phyloP scores from a whole-genome alignment of 768 basidiomycete species.

The Chalciporus sphaerocephalus region DNA sequence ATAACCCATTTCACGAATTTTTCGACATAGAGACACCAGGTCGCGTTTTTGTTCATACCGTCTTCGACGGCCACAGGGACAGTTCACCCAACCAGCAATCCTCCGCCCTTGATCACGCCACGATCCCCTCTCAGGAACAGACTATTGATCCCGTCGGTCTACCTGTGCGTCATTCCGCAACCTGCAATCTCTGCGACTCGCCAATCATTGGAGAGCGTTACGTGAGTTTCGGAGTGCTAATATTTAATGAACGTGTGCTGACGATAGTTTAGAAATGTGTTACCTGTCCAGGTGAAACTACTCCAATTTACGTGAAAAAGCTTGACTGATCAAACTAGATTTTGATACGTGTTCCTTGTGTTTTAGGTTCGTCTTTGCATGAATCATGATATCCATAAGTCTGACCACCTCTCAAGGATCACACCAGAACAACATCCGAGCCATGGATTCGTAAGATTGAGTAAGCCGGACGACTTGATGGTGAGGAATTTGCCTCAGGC shows the following conservation, averaged over 20 bases:
- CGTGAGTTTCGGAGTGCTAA: constrained; percentile 41
- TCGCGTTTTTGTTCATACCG: constrained; percentile 60
- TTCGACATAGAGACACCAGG: constrained; percentile 64
- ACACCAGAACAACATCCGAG: constrained; percentile 68
- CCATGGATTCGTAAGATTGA: constrained; percentile 69
- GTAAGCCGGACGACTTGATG: constrained; percentile 50
- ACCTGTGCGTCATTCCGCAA: constrained; percentile 54
- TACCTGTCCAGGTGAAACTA: constrained; percentile 49
- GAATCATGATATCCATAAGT: background rate
- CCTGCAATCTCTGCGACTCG: constrained; percentile 75
- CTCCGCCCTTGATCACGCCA: constrained; percentile 1
- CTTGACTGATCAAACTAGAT: constrained; percentile 37
- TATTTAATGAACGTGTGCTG: constrained; percentile 1
- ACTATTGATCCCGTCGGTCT: background rate
- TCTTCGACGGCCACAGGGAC: constrained; percentile 34
- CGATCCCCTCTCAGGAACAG: background rate
- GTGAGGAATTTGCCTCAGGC: constrained; percentile 35
- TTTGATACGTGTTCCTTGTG: constrained; percentile 74
- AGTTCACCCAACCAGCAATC: constrained; percentile 22
- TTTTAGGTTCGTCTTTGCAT: constrained; percentile 45
- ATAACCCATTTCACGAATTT: constrained; percentile 67
- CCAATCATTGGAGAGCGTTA: constrained; percentile 66
- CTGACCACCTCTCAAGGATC: constrained; percentile 41
- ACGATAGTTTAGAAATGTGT: constrained; percentile 61
- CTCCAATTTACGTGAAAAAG: background rate